Evolutionary conservation across 2,329 filamentous ascomycete species (phyloP), one percentile per base, ranked within the genome.

Genomic region (Neopestalotiopsis sp.): DNA sequence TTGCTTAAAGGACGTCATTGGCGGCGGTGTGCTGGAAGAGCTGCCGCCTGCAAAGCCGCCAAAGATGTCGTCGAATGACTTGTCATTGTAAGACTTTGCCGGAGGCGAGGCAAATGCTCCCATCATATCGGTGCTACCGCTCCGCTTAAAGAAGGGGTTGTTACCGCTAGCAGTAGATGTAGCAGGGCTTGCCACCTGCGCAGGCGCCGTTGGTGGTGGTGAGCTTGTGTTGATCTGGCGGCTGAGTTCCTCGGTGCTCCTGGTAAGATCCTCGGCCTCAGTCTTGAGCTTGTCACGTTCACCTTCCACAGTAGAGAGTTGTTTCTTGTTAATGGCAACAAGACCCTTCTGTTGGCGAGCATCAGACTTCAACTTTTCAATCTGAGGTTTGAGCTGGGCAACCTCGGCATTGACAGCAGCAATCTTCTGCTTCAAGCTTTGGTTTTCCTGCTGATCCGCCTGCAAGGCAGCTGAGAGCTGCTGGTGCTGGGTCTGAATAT

Each of bases 321-420:
- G 96, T 84, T 99, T 99, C 86, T 97, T 98, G 83, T 98, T 98
- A 83, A 99, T 99, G 58, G 96, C 95, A 38, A 97, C 95, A 73
- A 98, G 86, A 20, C 96, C 96, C 83, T 97, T 98, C 78, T 98
- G 95, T 80, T 98, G 96, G 57, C 96, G 91, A 32, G 94, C 94
- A 74, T 98, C 94, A 13, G 92, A 94, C 79, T 93, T 94, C 75
- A 97, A 87, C 84, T 98, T 98, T 79, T 99, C 96, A 66, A 99
- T 90, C 73, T 95, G 91, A 40, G 95, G 94, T 80, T 94, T 97
- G 56, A 98, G 84, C 80, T 94, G 91, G 20, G 89, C 87, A 74
- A 97, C 91, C 80, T 97, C 94, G 13, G 89, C 87, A 76, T 97
- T 99, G 57, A 94, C 88, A 66, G 91, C 87, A 40, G 92, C 90